Percentiles rank a stretch among this genome's conserved stretches.
Conservation (phyloP, 306 rosid genomes). For the Vachellia collinsii region DNA sequence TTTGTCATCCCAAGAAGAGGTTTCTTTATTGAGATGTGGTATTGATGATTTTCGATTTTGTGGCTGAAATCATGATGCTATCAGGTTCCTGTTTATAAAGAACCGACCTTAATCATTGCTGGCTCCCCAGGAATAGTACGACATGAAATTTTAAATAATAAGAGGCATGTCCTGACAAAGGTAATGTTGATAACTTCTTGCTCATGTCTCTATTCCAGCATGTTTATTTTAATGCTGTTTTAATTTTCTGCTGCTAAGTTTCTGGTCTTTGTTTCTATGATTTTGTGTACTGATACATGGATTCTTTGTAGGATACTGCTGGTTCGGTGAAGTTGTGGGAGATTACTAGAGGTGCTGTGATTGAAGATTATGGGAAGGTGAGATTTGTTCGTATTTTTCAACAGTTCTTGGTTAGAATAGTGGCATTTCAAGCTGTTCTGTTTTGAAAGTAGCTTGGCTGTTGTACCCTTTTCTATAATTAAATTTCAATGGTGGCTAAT, state of each 20-base stretch:
- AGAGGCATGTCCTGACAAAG: constrained; percentile 95
- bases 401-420: constrained; percentile 23
- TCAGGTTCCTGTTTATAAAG: constrained; percentile 91
- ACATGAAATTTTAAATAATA: constrained; percentile 92
- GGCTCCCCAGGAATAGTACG: constrained; percentile 93
- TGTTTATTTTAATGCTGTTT: constrained; percentile 26
- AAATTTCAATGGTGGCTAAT: constrained; percentile 35
- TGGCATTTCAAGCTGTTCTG: constrained; percentile 34
- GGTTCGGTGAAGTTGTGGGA: constrained; percentile 99
- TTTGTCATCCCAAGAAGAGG: constrained; percentile 33
- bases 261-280: constrained; percentile 8
- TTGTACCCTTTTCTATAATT: constrained; percentile 21
- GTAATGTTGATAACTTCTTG: constrained; percentile 50
- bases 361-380: constrained; percentile 97
- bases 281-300: constrained; percentile 37
- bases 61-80: constrained; percentile 32
- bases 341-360: constrained; percentile 82
- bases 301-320: constrained; percentile 73
- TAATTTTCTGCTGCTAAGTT: constrained; percentile 21
- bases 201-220: constrained; percentile 19
- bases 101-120: constrained; percentile 69
- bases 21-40: constrained; percentile 28
- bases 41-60: constrained; percentile 32
- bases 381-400: constrained; percentile 31
- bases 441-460: constrained; percentile 6